Evolutionary conservation across 371 early-diverging fungal genomes (phyloP), one percentile per base, ranked within the genome.

Genomic region (Saksenaea vasiformis): DNA sequence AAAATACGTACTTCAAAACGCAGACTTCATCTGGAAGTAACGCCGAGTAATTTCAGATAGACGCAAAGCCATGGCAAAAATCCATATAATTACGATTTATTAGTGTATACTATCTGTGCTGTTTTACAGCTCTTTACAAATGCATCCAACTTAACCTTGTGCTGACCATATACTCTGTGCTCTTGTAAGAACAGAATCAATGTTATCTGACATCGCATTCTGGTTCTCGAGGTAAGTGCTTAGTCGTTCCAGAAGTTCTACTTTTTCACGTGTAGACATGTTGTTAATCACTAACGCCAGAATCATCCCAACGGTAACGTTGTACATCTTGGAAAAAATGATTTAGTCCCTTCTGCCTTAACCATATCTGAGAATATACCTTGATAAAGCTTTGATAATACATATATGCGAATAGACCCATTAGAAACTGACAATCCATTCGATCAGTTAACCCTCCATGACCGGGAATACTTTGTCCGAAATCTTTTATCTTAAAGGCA

Each of bases 391-490:
- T 90, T 61, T 88, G 86, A 67, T 91, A 93, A 73, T 99, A 99
- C 76, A 97, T 88, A 74, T 91, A 89, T 27, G 95, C 89, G 80
- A 99, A 98, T 24, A 95, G 73, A 0, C 94, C 97, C 98, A 99
- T 99, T 55, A 99, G 74, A 69, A 99, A 93, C 83, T 99, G 99
- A 73, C 95, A 94, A 66, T 98, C 98, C 88, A 99, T 95, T 37
- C 99, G 90, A 78, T 99, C 99, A 0, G 98, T 96, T 58, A 99
- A 80, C 14, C 99, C 99, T 61, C 99, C 99, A 68, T 98, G 98
- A 26, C 98, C 98, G 5, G 99, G 99, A 69, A 99, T 99, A 43
- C 91, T 90, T 64, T 95, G 88, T 15, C 97, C 96, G 76, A 99
- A 99, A 76, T 99, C 99, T 71, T 99, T 99, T 72, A 98, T 91